Evolutionary conservation across 139 green algal genomes (phyloP).

Genomic region (Gonium pectorale): DNA sequence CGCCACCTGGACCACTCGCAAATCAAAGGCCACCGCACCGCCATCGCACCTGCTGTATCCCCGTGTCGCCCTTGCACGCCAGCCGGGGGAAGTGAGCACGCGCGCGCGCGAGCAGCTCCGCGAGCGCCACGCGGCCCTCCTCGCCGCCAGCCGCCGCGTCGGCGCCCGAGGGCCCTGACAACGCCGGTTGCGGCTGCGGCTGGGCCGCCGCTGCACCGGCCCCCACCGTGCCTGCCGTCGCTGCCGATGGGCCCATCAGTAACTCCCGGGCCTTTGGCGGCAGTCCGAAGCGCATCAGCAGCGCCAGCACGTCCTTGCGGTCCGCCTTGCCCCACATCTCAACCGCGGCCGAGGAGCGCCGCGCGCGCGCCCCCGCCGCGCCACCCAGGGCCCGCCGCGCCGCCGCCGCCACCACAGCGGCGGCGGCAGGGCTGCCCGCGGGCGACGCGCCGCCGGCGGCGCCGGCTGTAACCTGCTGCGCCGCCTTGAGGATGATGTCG

Average conservation of each 20-base stretch:
- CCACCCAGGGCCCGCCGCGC: not conserved
- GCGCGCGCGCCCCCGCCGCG: not conserved
- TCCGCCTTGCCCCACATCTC: constrained; percentile 39
- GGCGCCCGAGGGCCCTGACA: no score
- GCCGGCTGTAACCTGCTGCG: not conserved
- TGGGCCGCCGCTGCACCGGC: not conserved
- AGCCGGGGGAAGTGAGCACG: constrained; percentile 17
- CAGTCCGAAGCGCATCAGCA: constrained; percentile 36
- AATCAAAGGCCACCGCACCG: no score
- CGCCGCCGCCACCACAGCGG: not conserved
- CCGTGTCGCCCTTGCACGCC: constrained; percentile 1
- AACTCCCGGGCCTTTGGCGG: not conserved
- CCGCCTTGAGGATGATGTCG: not conserved
- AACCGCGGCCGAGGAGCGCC: not conserved
- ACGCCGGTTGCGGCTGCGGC: no score
- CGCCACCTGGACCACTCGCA: no score
- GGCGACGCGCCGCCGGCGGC: not conserved
- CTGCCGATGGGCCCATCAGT: not conserved
- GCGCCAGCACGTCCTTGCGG: constrained; percentile 7
- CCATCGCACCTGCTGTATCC: constrained; percentile 26
- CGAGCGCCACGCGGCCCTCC: not conserved
- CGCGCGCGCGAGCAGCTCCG: not conserved
- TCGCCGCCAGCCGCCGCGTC: not conserved
- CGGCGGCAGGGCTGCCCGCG: not conserved
- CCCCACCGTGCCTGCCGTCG: not conserved